A percentile compares a stretch with the other conserved stretches of the same genome.
These are phyloP conservation scores for Scytalidium lignicola DNA, from an alignment of 2,329 filamentous ascomycete species.

Conservation along the genomic window DNA sequence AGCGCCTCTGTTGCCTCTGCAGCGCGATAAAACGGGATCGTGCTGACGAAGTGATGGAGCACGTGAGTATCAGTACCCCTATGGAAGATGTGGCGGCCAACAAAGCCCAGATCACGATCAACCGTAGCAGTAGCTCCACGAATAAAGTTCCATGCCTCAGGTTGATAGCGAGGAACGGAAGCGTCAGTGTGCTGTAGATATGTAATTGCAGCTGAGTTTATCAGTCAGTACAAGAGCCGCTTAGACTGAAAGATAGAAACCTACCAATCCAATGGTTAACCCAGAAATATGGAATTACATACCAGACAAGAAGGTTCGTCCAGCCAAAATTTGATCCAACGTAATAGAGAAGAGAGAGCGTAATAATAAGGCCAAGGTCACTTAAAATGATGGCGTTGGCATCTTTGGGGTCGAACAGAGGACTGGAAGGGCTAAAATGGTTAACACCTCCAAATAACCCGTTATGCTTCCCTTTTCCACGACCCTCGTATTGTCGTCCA, in stretches of 20 bases:
- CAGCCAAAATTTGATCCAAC: slow-evolving; percentile 56
- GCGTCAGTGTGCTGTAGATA: slow-evolving; percentile 97
- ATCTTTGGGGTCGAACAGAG: slow-evolving; percentile 87
- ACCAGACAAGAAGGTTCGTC: slow-evolving; percentile 88
- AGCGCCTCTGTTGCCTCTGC: slow-evolving; percentile 93
- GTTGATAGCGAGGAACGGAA: slow-evolving; percentile 84
- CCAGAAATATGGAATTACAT: slow-evolving; percentile 92
- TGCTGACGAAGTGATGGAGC: slow-evolving; percentile 94
- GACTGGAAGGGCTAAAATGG: slow-evolving; percentile 87
- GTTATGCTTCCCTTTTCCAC: slow-evolving; percentile 88
- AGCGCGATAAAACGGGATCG: slow-evolving; percentile 94
- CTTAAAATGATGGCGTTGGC: slow-evolving; percentile 81
- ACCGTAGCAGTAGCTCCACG: slow-evolving; percentile 93
- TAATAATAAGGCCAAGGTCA: slow-evolving; percentile 69
- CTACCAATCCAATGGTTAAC: slow-evolving; percentile 98
- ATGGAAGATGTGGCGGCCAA: slow-evolving; percentile 85
- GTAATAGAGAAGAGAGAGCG: slow-evolving; percentile 63
- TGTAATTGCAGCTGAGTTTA: slow-evolving; percentile 76
- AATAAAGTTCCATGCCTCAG: slow-evolving; percentile 84
- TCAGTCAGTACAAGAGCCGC: slow-evolving; percentile 20
- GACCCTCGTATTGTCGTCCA: slow-evolving; percentile 84
- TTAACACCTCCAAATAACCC: slow-evolving; percentile 78
- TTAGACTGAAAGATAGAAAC: slow-evolving; percentile 30
- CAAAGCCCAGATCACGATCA: slow-evolving; percentile 94
- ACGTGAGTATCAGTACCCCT: slow-evolving; percentile 98